Base-by-base conservation (phyloP, 2,329 filamentous ascomycete genomes). In the Pestalotiopsis sp. region DNA sequence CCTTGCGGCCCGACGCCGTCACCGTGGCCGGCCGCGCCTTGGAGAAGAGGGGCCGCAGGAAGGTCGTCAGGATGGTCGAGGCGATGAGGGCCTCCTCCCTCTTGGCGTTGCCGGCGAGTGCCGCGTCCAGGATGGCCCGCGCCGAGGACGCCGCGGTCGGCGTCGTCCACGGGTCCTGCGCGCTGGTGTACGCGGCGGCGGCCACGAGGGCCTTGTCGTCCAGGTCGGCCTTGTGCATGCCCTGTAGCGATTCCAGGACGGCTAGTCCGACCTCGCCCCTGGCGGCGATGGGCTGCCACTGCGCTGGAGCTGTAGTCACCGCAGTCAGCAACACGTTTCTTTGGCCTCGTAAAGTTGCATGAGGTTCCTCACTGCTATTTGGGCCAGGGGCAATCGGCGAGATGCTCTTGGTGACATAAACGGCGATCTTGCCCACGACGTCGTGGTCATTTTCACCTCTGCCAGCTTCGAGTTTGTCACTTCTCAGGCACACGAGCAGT, bases 11-110 rank as follows among this genome's bases (percentile, higher is more conserved):
- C 4, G 86, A 82, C 2, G 85, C 79, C 3, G 90, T 91, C 60
- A 92, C 80, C 2, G 81, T 81, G 2, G 78, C 77, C 4, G 88
- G 85, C 23, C 84, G 86, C 17, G 87, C 83, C 68, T 84, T 85
- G 36, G 85, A 84, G 81, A 95, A 94, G 5, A 93, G 81, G 36
- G 90, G 90, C 49, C 90, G 90, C 64, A 95, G 84, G 74, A 90
- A 90, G 73, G 81, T 80, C 70, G 86, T 83, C 3, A 95, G 85
- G 67, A 94, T 82, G 52, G 84, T 80, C n/a, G 84, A 81, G 20
- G 85, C 81, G 72, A 90, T 81, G 72, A 89, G 86, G 3, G 41
- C 58, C 1, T 52, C 66, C 57, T 70, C 58, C 62, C 27, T 41
- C 52, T 58, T 27, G 23, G 55, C 45, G 11, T 23, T 38, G 59